Evolutionary conservation across 2,329 filamentous ascomycete species (phyloP), one percentile per base, ranked within the genome.

Genomic region (Colletotrichum kahawae): DNA sequence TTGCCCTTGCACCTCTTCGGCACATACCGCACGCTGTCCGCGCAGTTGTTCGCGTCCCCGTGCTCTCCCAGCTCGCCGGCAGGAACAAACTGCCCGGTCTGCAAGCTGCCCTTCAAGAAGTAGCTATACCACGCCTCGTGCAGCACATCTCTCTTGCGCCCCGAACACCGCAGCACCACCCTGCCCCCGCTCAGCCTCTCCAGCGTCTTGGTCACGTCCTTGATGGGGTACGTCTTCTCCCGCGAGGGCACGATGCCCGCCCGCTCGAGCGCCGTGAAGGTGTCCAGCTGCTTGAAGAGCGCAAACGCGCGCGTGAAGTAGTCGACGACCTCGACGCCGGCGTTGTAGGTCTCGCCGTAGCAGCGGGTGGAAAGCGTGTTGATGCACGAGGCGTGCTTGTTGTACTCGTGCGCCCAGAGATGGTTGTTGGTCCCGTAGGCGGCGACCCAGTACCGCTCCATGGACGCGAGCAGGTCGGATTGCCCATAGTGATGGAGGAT

Each of bases 331-430:
- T 87, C 85, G 54, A 84, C 31, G n/a, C 85, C 85, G 0, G 84
- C 77, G 8, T 66, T 76, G 81, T 87, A 85, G 79, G 90, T 89
- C 71, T 88, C 84, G 48, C 85, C 85, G 84, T 94, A 95, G 87
- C 93, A 95, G 24, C 84, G 80, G 0, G 92, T 89, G 4, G 92
- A 84, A 60, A 95, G 89, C 0, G 93, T 95, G 80, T 90, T 92
- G 79, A 95, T 91, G 84, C 93, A 95, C 14, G 93, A 94, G 36
- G 91, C 93, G 82, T 95, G 93, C 82, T 93, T 94, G 82, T 88
- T 87, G 90, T 92, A 95, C 81, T 95, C 93, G 83, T 94, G 92
- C 78, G 90, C 87, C 93, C 93, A 95, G 79, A 95, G 81, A 67
- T 84, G 82, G 36, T 83, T 80, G 77, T 87, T 87, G 27, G 82